Percentiles rank a stretch among this genome's conserved stretches.
Evolutionary conservation across 1,284 basidiomycete species (phyloP).

Genomic region (Trametes polyzona): DNA sequence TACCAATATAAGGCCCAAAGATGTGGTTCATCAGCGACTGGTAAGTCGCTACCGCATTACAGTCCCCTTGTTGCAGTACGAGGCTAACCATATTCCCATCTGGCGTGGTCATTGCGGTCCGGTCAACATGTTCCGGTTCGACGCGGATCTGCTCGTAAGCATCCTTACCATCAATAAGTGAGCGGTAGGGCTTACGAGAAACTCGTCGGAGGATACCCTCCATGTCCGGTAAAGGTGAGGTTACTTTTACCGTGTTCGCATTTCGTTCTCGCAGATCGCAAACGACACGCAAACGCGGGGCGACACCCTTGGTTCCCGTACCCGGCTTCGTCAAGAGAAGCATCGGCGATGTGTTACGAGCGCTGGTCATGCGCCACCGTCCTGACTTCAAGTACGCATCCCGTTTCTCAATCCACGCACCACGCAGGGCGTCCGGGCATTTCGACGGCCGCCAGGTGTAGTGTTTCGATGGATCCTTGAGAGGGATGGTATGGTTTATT

Average conservation of each 20-base stretch:
- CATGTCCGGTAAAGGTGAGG: conserved; percentile 36
- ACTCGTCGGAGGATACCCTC: conserved; percentile 17
- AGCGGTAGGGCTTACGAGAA: neutral
- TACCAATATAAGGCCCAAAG: conserved; percentile 33
- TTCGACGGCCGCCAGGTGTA: neutral
- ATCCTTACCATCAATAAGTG: conserved; percentile 18
- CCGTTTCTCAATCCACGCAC: conserved; percentile 29
- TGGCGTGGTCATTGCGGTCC: conserved; percentile 21
- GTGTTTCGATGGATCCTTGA: conserved; percentile 2
- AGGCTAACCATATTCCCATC: conserved; percentile 38
- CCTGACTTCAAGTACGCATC: conserved; percentile 35
- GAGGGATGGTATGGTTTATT: conserved; percentile 29
- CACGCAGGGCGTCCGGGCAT: neutral
- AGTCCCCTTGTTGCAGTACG: conserved; percentile 39
- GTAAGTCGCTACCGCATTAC: conserved; percentile 41
- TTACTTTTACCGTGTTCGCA: conserved; percentile 40
- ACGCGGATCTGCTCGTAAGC: conserved; percentile 21
- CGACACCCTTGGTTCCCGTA: conserved; percentile 20
- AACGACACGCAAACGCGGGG: conserved; percentile 35
- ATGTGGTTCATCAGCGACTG: conserved; percentile 40
- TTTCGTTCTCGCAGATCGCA: conserved; percentile 38
- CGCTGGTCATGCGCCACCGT: conserved; percentile 33
- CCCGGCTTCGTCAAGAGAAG: conserved; percentile 36
- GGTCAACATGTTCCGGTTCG: conserved; percentile 15
- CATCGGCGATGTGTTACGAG: conserved; percentile 40